Evolutionary conservation across 139 green algal genomes (phyloP).

Genomic region (Chlorella sp.): DNA sequence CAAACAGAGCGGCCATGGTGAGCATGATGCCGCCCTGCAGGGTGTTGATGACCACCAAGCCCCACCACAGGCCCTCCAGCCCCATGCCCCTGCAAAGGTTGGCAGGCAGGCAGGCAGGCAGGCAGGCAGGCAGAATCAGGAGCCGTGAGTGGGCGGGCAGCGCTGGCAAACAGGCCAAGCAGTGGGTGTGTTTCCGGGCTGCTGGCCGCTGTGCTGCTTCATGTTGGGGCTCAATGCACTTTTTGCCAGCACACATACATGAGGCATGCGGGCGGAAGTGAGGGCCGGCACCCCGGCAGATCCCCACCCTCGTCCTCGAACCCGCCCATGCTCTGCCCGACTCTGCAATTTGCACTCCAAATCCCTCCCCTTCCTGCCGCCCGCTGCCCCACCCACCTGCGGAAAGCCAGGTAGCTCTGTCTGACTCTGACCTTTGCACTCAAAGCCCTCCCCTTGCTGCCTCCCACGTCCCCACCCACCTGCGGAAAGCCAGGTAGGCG

Average conservation of each 20-base stretch:
- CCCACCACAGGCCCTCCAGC: slow-evolving; percentile 62
- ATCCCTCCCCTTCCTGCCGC: background rate
- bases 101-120: background rate
- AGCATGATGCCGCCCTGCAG: slow-evolving; percentile 35
- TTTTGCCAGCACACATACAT: no score
- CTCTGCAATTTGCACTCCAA: no score
- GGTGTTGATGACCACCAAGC: slow-evolving; percentile 45
- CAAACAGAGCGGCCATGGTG: background rate
- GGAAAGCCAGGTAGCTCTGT: slow-evolving; percentile 56
- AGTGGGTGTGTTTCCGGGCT: background rate
- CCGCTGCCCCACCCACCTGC: background rate
- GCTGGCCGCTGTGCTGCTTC: no score
- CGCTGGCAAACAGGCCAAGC: background rate
- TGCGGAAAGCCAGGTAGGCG: slow-evolving; percentile 56
- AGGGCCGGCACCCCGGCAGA: no score
- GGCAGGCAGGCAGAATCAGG: background rate
- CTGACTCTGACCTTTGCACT: no score
- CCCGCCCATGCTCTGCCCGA: background rate
- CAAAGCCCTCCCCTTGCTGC: background rate
- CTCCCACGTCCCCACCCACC: background rate
- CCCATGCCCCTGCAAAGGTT: slow-evolving; percentile 25
- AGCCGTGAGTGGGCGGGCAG: background rate
- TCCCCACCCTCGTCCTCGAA: background rate
- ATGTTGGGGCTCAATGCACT: no score
- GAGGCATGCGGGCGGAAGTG: no score